Conservation (phyloP, 805 yeast species). For the Yarrowia divulgata region DNA sequence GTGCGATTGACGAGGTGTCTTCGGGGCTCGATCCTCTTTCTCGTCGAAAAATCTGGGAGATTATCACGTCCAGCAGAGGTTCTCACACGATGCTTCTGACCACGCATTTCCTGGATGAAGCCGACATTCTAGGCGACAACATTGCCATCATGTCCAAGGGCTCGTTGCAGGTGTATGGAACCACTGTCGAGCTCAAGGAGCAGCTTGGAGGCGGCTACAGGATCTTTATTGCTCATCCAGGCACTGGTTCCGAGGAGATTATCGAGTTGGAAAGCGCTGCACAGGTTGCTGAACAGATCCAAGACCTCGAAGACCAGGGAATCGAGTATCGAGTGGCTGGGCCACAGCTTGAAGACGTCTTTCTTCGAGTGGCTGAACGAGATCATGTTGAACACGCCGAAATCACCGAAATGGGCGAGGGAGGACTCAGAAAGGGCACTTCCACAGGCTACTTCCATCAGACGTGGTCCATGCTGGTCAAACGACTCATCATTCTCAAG, state of each 20-base stretch:
- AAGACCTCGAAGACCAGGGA: slow-evolving; percentile 44
- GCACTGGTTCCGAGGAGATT: slow-evolving; percentile 47
- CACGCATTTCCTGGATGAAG: slow-evolving; percentile 52
- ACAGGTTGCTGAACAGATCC: slow-evolving; percentile 46
- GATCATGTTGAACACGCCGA: slow-evolving; percentile 43
- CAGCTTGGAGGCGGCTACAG: slow-evolving; percentile 50
- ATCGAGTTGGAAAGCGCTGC: slow-evolving; percentile 43
- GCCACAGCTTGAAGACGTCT: slow-evolving; percentile 51
- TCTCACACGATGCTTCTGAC: slow-evolving; percentile 48
- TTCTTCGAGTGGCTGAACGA: slow-evolving; percentile 47
- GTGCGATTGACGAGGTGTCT: slow-evolving; percentile 53
- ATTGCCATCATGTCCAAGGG: slow-evolving; percentile 51
- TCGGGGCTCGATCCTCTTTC: slow-evolving; percentile 52
- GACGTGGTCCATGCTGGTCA: slow-evolving; percentile 48
- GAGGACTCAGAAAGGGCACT: slow-evolving; percentile 4
- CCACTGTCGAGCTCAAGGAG: slow-evolving; percentile 49
- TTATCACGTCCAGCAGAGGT: slow-evolving; percentile 48
- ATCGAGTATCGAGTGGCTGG: slow-evolving; percentile 48
- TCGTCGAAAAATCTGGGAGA: slow-evolving; percentile 52
- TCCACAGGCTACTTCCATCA: slow-evolving; percentile 44
- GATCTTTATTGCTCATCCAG: slow-evolving; percentile 46
- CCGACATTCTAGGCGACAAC: slow-evolving; percentile 51
- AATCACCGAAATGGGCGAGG: slow-evolving; percentile 30
- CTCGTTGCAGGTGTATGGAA: slow-evolving; percentile 48
- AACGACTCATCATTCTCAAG: slow-evolving; percentile 47